Evolutionary conservation across 441 rosid species (phyloP), one percentile per base, ranked within the genome.

Genomic region (Eutrema salsugineum): DNA sequence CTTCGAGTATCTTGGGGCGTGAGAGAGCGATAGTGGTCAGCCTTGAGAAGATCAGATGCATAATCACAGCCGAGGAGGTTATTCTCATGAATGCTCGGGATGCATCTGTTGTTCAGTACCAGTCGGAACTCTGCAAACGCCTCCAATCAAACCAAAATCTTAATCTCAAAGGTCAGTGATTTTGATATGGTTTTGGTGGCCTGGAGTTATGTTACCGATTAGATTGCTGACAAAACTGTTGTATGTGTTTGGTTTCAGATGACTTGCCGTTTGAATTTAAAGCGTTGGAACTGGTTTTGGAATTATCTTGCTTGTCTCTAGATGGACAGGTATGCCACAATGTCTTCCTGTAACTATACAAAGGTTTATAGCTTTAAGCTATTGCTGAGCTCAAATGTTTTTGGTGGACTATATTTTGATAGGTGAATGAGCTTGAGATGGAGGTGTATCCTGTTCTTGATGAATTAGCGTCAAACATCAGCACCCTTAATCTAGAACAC

Each of bases 231-330:
- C 44, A 33, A 12, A 51, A 28, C 27, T 72, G 24, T 77, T 73
- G 70, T 67, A 32, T 73, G 63, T 83, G 57, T 70, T 70, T 60
- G 49, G 42, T 24, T 80, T 70, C 89, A 95, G 99, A 95, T 87
- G 97, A 95, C 82, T 84, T 95, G 70, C 99, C 98, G 24, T 95
- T 95, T 79, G 98, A 95, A 67, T 93, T 95, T 73, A 88, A 83
- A 81, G 96, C 99, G 30, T 82, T 95, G 77, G 99, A 95, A 78
- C 71, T 95, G 82, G 97, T 97, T 77, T 80, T 95, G 88, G 99
- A 95, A 60, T 47, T 91, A 63, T 84, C 95, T 60, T 95, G 98
- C 90, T 81, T 80, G 84, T 87, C 94, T 68, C 87, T 95, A 79
- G 97, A 91, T 83, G 80, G 87, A 55, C 93, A 93, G 97, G 98